Evolutionary conservation across 305 asterid species (phyloP).

Genomic region (Fraxinus albicans): DNA sequence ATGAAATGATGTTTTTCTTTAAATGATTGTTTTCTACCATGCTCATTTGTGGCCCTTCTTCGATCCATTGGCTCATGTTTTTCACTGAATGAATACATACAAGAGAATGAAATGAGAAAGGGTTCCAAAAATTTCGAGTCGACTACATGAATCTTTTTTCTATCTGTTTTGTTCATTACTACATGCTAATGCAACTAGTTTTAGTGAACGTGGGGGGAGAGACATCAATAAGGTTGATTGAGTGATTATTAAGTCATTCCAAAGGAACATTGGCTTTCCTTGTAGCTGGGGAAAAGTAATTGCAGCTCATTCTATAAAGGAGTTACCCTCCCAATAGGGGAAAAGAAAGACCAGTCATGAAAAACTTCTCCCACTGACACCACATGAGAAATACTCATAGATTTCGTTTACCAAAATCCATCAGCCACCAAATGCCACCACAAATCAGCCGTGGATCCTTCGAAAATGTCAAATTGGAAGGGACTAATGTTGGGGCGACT

Average conservation of each 20-base stretch:
- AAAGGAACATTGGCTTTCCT: conserved; percentile 54
- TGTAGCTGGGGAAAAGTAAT: conserved; percentile 35
- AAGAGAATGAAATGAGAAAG: not conserved
- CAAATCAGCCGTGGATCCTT: conserved; percentile 33
- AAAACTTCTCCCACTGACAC: conserved; percentile 22
- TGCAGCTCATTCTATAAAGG: conserved; percentile 20
- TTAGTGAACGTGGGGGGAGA: not conserved
- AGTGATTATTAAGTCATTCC: conserved; percentile 64
- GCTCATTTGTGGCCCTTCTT: not conserved
- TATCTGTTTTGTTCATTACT: not conserved
- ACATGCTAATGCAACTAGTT: not conserved
- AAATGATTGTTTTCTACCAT: not conserved
- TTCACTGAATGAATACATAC: not conserved
- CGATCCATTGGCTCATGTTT: not conserved
- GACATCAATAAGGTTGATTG: conserved; percentile 3
- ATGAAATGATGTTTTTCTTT: conserved; percentile 2
- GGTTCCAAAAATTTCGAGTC: not conserved
- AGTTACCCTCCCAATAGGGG: not conserved
- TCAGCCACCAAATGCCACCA: conserved; percentile 23
- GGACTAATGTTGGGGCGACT: conserved; percentile 59
- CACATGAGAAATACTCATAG: conserved; percentile 12
- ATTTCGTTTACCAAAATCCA: conserved; percentile 5
- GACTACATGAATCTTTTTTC: not conserved
- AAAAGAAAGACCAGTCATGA: conserved; percentile 26
- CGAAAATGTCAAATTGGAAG: conserved; percentile 56